Conservation (phyloP, 2,329 filamentous ascomycete genomes). For the Sporothrix inflata region DNA sequence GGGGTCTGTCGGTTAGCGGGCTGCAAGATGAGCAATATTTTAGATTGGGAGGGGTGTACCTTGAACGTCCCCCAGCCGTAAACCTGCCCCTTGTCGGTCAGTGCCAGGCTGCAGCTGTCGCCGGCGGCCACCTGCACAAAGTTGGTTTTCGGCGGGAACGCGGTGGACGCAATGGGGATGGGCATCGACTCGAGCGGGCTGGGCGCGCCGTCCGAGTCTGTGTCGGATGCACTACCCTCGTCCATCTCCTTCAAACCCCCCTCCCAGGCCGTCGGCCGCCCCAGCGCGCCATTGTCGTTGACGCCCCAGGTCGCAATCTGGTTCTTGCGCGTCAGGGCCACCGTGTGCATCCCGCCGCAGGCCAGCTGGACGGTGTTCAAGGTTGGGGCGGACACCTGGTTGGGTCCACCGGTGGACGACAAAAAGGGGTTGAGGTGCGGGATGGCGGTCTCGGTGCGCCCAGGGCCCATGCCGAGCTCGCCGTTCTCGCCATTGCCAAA, state of each 20-base stretch:
- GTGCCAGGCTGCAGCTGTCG: no score
- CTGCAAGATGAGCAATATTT: no score
- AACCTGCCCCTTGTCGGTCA: no score
- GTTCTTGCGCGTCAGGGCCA: slow-evolving; percentile 67
- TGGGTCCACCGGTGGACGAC: not conserved
- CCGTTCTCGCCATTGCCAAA: slow-evolving; percentile 29
- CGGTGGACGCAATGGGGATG: no score
- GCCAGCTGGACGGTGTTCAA: slow-evolving; percentile 59
- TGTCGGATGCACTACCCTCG: not conserved
- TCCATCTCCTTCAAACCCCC: slow-evolving; percentile 34
- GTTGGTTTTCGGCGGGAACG: no score
- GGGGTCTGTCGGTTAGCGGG: no score
- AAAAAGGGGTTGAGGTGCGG: slow-evolving; percentile 25
- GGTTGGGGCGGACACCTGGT: not conserved
- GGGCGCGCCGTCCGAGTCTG: no score
- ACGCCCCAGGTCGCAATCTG: slow-evolving; percentile 70
- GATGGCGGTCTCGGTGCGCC: not conserved
- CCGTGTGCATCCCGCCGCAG: slow-evolving; percentile 68
- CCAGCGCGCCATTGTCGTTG: slow-evolving; percentile 69
- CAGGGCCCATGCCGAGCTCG: slow-evolving; percentile 31
- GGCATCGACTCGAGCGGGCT: no score
- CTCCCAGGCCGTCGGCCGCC: slow-evolving; percentile 62
- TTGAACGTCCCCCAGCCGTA: no score
- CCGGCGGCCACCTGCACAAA: no score
- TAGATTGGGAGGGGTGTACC: no score